phyloP scores from a whole-genome alignment of 495 filamentous ascomycete species.

The Cenococcum geophilum region DNA sequence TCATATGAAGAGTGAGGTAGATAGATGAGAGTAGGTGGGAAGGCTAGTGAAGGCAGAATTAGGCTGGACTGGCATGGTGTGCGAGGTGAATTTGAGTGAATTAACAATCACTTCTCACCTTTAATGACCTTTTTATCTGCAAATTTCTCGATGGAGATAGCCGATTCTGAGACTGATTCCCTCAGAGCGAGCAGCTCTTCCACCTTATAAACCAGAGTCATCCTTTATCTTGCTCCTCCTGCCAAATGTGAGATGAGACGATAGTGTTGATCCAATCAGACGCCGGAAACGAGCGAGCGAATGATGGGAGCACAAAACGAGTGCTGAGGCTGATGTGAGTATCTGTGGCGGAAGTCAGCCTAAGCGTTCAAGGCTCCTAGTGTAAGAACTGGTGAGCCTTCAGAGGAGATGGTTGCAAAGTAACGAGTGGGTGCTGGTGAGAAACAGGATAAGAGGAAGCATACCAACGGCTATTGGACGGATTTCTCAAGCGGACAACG shows the following conservation, averaged over 20 bases:
- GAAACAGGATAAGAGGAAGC: not conserved
- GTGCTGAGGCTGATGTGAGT: conserved; percentile 28
- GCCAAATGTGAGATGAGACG: conserved; percentile 1
- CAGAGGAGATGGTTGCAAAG: not conserved
- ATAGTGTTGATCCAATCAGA: not conserved
- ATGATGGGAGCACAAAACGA: conserved; percentile 10
- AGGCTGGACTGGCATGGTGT: too few species aligned
- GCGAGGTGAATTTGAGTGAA: not conserved
- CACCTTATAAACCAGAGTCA: conserved; percentile 29
- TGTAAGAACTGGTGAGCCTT: too few species aligned
- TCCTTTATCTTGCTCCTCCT: not conserved
- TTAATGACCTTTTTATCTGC: conserved; percentile 71
- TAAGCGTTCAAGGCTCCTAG: not conserved
- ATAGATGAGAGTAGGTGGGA: not conserved
- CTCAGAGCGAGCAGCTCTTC: conserved; percentile 35
- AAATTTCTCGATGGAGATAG: conserved; percentile 50
- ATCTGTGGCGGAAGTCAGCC: conserved; percentile 12
- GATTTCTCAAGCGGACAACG: conserved; percentile 5
- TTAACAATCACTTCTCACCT: conserved; percentile 22
- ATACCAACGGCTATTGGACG: not conserved
- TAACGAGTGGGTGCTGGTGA: not conserved
- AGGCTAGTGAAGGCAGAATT: not conserved
- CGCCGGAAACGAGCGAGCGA: not conserved
- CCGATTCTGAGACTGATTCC: conserved; percentile 34
- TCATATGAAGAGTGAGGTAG: not conserved